Base-by-base conservation (phyloP, 805 yeast genomes). In the Barnettozyma populi region DNA sequence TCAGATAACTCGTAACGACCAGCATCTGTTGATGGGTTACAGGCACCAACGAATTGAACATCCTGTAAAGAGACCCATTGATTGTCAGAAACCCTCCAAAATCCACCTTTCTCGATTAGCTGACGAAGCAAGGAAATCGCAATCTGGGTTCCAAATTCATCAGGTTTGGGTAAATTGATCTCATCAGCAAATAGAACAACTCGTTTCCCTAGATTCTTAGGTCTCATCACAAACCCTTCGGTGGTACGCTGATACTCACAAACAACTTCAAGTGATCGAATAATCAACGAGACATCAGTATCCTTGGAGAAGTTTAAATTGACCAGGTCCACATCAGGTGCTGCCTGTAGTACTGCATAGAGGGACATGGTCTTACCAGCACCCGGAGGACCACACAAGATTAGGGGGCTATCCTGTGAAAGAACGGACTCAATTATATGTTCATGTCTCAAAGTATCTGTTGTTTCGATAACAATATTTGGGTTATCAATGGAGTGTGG, bases 321-420 rank as follows among this genome's bases (percentile, higher is more conserved):
- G 3, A 81, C 72, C 2, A 89, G 68, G 19, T 80, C 85, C 49
- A 80, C 69, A 14, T 75, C 71, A 0, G 82, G 74, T 0, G 84
- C 73, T 45, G 70, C 71, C 40, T 86, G 68, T 36, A 92, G 61
- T 0, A 89, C 82, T 41, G 83, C 79, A 54, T 87, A 73, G 18
- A 92, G 66, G 0, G 90, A 81, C 98, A 92, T 90, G 0, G 98
- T 90, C 61, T 92, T 92, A 49, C 98, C 98, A 0, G 97, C 85
- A 4, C 98, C 98, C 0, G 98, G 97, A 0, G 98, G 98, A 2
- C 98, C 98, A 65, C 96, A 89, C 20, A 92, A 70, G 24, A 92
- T 70, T 16, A 88, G 62, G 0, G 95, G 79, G 36, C 68, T 67
- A 46, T 76, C 82, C 40, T 78, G 77, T 31, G 71, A 69, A 34